phyloP scores from a whole-genome alignment of 2,329 filamentous ascomycete genomes.

The Cadophora luteo-olivacea region DNA sequence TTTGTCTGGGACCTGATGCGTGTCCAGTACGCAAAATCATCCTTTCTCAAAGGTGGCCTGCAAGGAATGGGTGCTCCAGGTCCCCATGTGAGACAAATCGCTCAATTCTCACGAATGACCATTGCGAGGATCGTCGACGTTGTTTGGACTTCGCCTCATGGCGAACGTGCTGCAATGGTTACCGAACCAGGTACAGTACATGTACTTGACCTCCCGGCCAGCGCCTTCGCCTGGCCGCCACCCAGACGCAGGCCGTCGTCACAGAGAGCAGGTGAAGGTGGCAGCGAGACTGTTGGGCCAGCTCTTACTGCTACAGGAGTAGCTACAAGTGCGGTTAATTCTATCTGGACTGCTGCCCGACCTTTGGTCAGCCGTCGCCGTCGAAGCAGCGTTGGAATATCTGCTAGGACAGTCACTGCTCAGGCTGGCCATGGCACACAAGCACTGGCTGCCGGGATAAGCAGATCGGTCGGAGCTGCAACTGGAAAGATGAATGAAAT shows the following conservation, averaged over 20 bases:
- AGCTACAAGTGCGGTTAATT: conserved; percentile 44
- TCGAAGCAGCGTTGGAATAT: conserved; percentile 43
- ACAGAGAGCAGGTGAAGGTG: conserved; percentile 28
- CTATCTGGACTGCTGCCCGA: conserved; percentile 43
- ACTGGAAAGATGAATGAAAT: conserved; percentile 75
- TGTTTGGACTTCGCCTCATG: conserved; percentile 81
- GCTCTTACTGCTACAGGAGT: conserved; percentile 51
- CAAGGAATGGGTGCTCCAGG: conserved; percentile 48
- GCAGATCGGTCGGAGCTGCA: conserved; percentile 71
- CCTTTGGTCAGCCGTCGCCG: conserved; percentile 44
- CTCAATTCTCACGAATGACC: conserved; percentile 89
- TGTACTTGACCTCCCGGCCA: conserved; percentile 83
- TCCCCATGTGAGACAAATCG: conserved; percentile 78
- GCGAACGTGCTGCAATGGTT: conserved; percentile 84
- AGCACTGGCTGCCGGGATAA: conserved; percentile 75
- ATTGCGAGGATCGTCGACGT: conserved; percentile 91
- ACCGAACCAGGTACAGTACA: conserved; percentile 97
- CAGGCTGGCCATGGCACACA: conserved; percentile 75
- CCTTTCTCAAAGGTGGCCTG: conserved; percentile 61
- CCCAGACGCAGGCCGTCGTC: conserved; percentile 54
- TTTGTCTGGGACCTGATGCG: conserved; percentile 81
- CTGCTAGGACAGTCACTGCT: conserved; percentile 41
- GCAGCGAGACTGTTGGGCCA: conserved; percentile 52
- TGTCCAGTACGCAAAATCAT: conserved; percentile 67
- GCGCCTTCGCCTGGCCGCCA: conserved; percentile 87